Evolutionary conservation across 1,139 yeast genomes (phyloP).

Genomic region (Yamadazyma epiphylla): DNA sequence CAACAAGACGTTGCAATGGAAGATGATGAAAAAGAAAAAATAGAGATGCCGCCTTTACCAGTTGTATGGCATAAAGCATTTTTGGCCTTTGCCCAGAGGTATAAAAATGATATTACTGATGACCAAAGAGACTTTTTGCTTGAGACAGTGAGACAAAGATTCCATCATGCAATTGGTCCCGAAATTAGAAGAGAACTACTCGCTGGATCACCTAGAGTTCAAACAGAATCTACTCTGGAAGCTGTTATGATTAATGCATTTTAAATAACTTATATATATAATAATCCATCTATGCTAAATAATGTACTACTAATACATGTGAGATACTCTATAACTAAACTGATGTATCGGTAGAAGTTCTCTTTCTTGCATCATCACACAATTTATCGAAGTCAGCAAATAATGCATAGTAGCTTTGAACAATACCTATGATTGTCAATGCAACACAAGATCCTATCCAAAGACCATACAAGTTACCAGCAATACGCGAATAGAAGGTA

Average conservation of each 20-base stretch:
- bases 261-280: conserved; percentile 10
- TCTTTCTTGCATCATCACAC: conserved; percentile 39
- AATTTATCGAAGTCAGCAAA: conserved; percentile 36
- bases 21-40: conserved; percentile 27
- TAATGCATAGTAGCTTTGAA: conserved; percentile 45
- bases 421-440: conserved; percentile 47
- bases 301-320: conserved; percentile 42
- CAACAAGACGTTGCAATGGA: conserved; percentile 23
- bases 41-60: conserved; percentile 68
- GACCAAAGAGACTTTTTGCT: conserved; percentile 93
- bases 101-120: conserved; percentile 94
- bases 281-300: no score
- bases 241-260: conserved; percentile 41
- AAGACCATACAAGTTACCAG: conserved; percentile 46
- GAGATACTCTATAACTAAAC: conserved; percentile 8
- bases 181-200: conserved; percentile 90
- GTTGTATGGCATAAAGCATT: conserved; percentile 98
- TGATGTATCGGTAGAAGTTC: conserved; percentile 20
- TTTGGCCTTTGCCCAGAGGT: conserved; percentile 89
- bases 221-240: conserved; percentile 21
- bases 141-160: conserved; percentile 87
- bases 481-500: conserved; percentile 44
- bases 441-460: conserved; percentile 56
- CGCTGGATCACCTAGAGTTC: conserved; percentile 61
- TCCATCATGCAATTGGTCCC: conserved; percentile 85